Evolutionary conservation across 2,329 filamentous ascomycete species (phyloP).

Genomic region (Furcasterigmium furcatum): DNA sequence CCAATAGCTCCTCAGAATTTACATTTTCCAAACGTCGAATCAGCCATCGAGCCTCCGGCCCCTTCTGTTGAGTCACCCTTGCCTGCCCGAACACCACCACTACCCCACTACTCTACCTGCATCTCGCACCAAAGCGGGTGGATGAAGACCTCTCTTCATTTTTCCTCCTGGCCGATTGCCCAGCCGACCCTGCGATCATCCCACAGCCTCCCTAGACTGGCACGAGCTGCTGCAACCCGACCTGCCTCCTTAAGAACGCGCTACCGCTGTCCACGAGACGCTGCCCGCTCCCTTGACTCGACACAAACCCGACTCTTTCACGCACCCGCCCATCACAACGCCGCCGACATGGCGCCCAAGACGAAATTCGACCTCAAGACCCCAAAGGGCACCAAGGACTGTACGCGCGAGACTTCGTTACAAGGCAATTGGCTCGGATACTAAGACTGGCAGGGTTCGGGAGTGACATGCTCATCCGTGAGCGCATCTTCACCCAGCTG

Average conservation of each 20-base stretch:
- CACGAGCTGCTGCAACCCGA: background rate
- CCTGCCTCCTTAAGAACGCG: too few relatives aligned
- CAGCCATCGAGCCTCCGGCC: too few relatives aligned
- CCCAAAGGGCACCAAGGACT: slow-evolving; percentile 89
- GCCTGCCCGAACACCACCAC: too few relatives aligned
- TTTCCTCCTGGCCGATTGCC: slow-evolving; percentile 2
- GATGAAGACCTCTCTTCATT: background rate
- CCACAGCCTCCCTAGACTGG: background rate
- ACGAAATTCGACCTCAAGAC: slow-evolving; percentile 73
- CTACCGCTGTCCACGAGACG: background rate
- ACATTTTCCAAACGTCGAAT: slow-evolving; percentile 4
- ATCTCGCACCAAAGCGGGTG: background rate
- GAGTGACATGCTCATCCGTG: slow-evolving; percentile 74
- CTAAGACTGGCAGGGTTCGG: slow-evolving; percentile 52
- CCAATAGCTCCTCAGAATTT: slow-evolving; percentile 1
- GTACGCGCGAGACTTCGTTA: slow-evolving; percentile 31
- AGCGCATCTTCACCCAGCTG: slow-evolving; percentile 76
- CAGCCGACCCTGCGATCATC: background rate
- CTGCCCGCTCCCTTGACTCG: background rate
- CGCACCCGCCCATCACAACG: slow-evolving; percentile 1
- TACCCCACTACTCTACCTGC: background rate
- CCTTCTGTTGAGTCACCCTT: background rate
- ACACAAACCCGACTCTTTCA: background rate
- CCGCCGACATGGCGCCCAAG: slow-evolving; percentile 33
- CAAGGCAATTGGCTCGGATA: slow-evolving; percentile 7